Evolutionary conservation across 2,329 filamentous ascomycete genomes (phyloP).

Genomic region (Aspergillus candidus): DNA sequence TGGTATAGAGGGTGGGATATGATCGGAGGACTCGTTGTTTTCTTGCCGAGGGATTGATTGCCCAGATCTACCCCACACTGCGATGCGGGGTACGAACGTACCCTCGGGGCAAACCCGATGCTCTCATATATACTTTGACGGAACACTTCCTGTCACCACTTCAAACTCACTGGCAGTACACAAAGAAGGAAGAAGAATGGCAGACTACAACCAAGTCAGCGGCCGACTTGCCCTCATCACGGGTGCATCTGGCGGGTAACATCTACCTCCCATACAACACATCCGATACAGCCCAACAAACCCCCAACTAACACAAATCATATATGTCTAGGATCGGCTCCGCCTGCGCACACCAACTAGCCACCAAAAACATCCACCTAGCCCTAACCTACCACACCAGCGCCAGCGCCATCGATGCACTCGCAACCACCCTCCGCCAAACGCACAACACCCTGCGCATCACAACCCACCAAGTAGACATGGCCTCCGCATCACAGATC

Average conservation of each 20-base stretch:
- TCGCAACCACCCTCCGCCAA: slow-evolving; percentile 40
- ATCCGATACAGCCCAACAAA: neutral
- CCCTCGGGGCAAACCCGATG: no score
- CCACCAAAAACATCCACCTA: slow-evolving; percentile 46
- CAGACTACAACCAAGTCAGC: slow-evolving; percentile 41
- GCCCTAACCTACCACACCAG: slow-evolving; percentile 56
- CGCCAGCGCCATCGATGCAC: slow-evolving; percentile 40
- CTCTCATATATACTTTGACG: no score
- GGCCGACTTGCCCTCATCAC: slow-evolving; percentile 55
- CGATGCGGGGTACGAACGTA: neutral
- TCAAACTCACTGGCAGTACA: neutral
- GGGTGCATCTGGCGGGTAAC: slow-evolving; percentile 56
- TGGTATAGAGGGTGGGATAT: no score
- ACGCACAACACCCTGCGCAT: slow-evolving; percentile 36
- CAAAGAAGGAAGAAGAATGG: slow-evolving; percentile 7
- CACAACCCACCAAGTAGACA: slow-evolving; percentile 54
- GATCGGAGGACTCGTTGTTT: no score
- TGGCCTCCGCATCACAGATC: slow-evolving; percentile 50
- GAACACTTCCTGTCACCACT: neutral
- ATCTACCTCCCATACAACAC: neutral
- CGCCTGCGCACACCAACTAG: slow-evolving; percentile 53
- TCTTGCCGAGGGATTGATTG: neutral
- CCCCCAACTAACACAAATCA: slow-evolving; percentile 4
- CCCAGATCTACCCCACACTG: neutral
- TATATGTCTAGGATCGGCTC: slow-evolving; percentile 53